Percentiles rank a stretch among this genome's conserved stretches.
phyloP scores from a whole-genome alignment of 2,329 filamentous ascomycete species.

The Stagonosporopsis tanaceti region DNA sequence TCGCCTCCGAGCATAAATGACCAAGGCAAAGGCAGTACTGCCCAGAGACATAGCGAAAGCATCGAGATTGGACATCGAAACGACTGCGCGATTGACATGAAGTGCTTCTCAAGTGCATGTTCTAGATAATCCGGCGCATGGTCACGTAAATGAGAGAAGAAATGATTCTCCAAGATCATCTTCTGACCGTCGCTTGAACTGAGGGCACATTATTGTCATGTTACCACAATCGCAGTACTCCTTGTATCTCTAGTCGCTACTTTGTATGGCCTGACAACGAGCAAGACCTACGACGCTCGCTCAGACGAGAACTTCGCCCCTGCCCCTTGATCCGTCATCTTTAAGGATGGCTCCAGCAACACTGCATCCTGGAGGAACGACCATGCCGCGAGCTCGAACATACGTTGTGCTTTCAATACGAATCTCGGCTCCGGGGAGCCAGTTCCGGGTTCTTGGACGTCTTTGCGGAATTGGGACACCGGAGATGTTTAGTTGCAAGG shows the following conservation, averaged over 20 bases:
- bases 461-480: not conserved
- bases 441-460: not conserved
- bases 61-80: not conserved
- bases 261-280: not conserved
- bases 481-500: not conserved
- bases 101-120: not conserved
- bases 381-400: not conserved
- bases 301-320: not conserved
- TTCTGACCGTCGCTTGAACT: no score
- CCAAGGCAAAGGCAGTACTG: not conserved
- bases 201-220: not conserved
- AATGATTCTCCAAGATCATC: not conserved
- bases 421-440: not conserved
- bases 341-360: constrained; percentile 1
- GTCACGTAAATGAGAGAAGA: not conserved
- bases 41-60: not conserved
- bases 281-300: not conserved
- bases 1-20: no score
- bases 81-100: not conserved
- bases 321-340: not conserved
- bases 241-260: not conserved
- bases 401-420: not conserved
- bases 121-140: not conserved
- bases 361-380: not conserved
- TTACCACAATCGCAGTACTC: not conserved